Percentiles rank a stretch among this genome's conserved stretches.
phyloP scores from a whole-genome alignment of 1,139 yeast genomes.

The Magnusiomyces tetraspermus region DNA sequence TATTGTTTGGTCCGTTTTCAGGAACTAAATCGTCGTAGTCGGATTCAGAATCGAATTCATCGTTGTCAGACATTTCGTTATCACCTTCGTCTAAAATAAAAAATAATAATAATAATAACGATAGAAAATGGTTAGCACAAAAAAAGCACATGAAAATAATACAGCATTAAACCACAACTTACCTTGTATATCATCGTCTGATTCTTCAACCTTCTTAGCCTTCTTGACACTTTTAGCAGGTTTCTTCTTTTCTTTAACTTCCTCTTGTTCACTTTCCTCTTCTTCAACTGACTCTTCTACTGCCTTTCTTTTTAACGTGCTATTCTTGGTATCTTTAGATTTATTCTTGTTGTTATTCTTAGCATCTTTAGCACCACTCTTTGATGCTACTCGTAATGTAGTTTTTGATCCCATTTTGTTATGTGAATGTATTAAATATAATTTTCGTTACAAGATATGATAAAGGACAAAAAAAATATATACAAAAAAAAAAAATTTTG shows the following conservation, averaged over 20 bases:
- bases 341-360: too few species aligned
- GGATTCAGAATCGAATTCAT: slow-evolving; percentile 19
- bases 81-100: slow-evolving; percentile 7
- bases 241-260: neutral
- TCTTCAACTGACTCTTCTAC: neutral
- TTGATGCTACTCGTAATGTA: too few species aligned
- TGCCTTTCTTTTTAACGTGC: slow-evolving; percentile 3
- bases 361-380: too few species aligned
- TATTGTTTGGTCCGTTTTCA: slow-evolving; percentile 23
- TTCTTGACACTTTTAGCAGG: neutral
- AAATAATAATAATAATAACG: too few species aligned
- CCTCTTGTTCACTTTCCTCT: slow-evolving; percentile 8
- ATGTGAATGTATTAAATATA: too few species aligned
- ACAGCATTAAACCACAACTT: neutral
- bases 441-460: neutral
- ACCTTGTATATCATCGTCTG: neutral
- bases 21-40: slow-evolving; percentile 20
- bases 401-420: too few species aligned
- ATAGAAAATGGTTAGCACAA: neutral
- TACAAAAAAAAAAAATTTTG: too few species aligned
- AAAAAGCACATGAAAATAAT: neutral
- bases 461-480: neutral
- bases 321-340: slow-evolving; percentile 3
- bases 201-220: neutral
- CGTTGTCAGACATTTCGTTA: slow-evolving; percentile 14